Evolutionary conservation across 2,329 filamentous ascomycete species (phyloP).

Genomic region (Cladophialophora psammophila): DNA sequence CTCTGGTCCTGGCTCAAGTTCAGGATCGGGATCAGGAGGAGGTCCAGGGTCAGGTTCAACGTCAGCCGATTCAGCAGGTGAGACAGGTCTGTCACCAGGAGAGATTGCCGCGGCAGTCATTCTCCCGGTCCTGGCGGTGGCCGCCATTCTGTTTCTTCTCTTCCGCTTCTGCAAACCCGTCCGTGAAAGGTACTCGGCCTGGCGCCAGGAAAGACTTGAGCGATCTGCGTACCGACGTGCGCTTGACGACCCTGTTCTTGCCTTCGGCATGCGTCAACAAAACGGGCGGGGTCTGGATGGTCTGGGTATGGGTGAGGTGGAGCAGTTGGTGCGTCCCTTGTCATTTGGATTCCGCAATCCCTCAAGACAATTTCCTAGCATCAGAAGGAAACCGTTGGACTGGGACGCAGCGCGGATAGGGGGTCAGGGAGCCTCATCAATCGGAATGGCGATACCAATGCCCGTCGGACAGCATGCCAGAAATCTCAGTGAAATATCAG

Average conservation of each 20-base stretch:
- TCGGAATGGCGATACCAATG: slow-evolving; percentile 34
- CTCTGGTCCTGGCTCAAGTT: slow-evolving; percentile 13
- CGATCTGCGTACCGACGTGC: slow-evolving; percentile 33
- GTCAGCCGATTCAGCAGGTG: slow-evolving; percentile 10
- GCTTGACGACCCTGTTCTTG: slow-evolving; percentile 34
- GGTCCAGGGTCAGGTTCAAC: slow-evolving; percentile 14
- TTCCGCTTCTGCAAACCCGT: slow-evolving; percentile 31
- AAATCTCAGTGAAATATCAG: slow-evolving; percentile 15
- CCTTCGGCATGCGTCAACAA: slow-evolving; percentile 24
- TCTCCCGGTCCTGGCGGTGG: slow-evolving; percentile 30
- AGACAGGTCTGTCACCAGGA: slow-evolving; percentile 29
- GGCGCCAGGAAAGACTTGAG: slow-evolving; percentile 30
- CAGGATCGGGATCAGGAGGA: slow-evolving; percentile 21
- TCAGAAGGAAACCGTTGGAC: slow-evolving; percentile 30
- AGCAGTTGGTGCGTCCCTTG: slow-evolving; percentile 28
- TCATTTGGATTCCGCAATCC: slow-evolving; percentile 33
- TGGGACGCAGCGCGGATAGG: slow-evolving; percentile 24
- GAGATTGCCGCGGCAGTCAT: slow-evolving; percentile 32
- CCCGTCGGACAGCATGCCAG: slow-evolving; percentile 17
- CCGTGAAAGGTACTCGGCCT: slow-evolving; percentile 24
- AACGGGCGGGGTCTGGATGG: slow-evolving; percentile 7
- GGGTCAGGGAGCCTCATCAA: slow-evolving; percentile 20
- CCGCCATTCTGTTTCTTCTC: slow-evolving; percentile 29
- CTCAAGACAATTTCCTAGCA: slow-evolving; percentile 15
- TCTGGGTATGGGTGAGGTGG: slow-evolving; percentile 19